Evolutionary conservation across 2,329 filamentous ascomycete species (phyloP).

Genomic region (Stylonectria norvegica): DNA sequence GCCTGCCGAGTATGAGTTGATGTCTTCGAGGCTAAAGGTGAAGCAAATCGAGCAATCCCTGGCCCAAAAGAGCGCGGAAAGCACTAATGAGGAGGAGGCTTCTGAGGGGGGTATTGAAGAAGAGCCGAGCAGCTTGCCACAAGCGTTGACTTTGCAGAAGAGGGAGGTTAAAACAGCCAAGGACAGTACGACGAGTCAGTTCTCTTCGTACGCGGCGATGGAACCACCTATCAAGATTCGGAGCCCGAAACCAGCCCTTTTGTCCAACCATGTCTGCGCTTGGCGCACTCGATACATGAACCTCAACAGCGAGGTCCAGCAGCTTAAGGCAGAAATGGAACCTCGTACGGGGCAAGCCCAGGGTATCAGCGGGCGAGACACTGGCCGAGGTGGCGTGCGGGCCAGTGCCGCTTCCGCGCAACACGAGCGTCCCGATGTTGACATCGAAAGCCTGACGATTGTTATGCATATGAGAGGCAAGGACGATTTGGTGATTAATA

Average conservation of each 20-base stretch:
- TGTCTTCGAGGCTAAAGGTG: slow-evolving; percentile 22
- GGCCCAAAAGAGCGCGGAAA: slow-evolving; percentile 21
- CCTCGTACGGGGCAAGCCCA: slow-evolving; percentile 13
- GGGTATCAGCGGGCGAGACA: slow-evolving; percentile 10
- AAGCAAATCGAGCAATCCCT: slow-evolving; percentile 29
- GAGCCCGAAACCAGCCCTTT: slow-evolving; percentile 34
- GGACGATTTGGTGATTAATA: slow-evolving; percentile 52
- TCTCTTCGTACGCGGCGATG: slow-evolving; percentile 8
- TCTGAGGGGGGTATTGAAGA: background rate
- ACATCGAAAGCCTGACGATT: slow-evolving; percentile 48
- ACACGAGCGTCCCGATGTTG: slow-evolving; percentile 35
- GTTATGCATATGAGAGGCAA: slow-evolving; percentile 48
- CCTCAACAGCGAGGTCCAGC: slow-evolving; percentile 40
- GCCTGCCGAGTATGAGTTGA: slow-evolving; percentile 4
- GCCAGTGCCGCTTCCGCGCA: slow-evolving; percentile 15
- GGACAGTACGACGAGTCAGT: slow-evolving; percentile 4
- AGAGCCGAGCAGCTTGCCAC: background rate
- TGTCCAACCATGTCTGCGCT: slow-evolving; percentile 39
- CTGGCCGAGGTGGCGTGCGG: slow-evolving; percentile 14
- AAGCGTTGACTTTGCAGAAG: slow-evolving; percentile 4
- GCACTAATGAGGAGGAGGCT: slow-evolving; percentile 11
- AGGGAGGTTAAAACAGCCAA: slow-evolving; percentile 2
- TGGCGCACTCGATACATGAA: slow-evolving; percentile 43
- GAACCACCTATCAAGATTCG: slow-evolving; percentile 23
- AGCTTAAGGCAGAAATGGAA: slow-evolving; percentile 39